Percentiles rank a stretch among this genome's conserved stretches.
Evolutionary conservation across 2,329 filamentous ascomycete genomes (phyloP).

Genomic region (Zarea fungicola): DNA sequence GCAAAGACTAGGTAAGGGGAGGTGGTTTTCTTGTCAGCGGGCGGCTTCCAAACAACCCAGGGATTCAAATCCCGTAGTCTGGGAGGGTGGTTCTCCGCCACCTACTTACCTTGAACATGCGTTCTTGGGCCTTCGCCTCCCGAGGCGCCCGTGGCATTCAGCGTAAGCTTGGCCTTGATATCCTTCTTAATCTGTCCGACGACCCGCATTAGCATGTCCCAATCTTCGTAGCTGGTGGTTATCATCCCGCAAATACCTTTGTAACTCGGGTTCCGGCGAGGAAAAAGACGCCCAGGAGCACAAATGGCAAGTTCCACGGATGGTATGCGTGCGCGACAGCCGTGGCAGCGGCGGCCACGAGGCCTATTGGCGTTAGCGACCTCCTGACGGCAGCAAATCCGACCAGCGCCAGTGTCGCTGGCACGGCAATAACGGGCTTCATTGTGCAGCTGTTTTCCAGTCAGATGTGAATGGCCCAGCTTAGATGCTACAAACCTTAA

Average conservation of each 20-base stretch:
- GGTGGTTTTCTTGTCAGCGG: neutral
- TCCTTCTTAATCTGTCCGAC: conserved; percentile 72
- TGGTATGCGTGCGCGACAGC: conserved; percentile 81
- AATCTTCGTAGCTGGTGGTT: neutral
- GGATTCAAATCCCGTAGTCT: too few relatives aligned
- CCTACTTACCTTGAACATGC: conserved; percentile 75
- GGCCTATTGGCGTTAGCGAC: conserved; percentile 72
- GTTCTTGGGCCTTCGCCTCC: conserved; percentile 80
- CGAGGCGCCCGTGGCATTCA: conserved; percentile 65
- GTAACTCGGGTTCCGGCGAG: conserved; percentile 77
- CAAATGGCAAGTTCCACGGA: conserved; percentile 90
- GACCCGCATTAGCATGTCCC: conserved; percentile 15
- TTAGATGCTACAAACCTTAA: neutral
- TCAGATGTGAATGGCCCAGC: neutral
- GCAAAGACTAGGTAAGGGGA: conserved; percentile 62
- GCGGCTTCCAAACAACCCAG: too few relatives aligned
- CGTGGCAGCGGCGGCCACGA: conserved; percentile 66
- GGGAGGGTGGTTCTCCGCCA: conserved; percentile 8
- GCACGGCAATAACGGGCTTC: conserved; percentile 53
- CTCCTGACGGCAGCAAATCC: conserved; percentile 66
- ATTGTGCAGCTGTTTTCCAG: conserved; percentile 32
- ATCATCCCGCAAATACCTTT: conserved; percentile 49
- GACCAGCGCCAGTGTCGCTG: conserved; percentile 55
- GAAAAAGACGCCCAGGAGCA: conserved; percentile 79
- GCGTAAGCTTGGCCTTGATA: conserved; percentile 74